Conservation (phyloP, 495 filamentous ascomycete genomes). For the Penicillium cosmopolitanum region DNA sequence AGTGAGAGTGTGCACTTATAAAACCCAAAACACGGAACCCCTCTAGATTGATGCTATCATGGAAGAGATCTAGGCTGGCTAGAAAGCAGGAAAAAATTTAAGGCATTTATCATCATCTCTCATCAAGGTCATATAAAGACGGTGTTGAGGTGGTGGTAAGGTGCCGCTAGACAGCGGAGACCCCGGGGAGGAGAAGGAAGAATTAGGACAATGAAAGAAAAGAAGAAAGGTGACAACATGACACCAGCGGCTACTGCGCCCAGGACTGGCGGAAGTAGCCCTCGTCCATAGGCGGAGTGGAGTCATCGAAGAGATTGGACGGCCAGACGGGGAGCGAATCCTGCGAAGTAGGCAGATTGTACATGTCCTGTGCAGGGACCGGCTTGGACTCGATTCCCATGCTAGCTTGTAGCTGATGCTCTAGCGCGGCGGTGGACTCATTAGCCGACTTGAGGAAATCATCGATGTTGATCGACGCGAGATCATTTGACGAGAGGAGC, state of each 20-base stretch:
- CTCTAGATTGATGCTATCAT: conserved; percentile 45
- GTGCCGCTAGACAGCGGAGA: conserved; percentile 33
- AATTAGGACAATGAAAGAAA: conserved; percentile 19
- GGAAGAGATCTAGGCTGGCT: conserved; percentile 45
- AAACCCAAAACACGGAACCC: conserved; percentile 26
- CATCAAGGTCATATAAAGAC: conserved; percentile 58
- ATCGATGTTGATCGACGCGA: conserved; percentile 64
- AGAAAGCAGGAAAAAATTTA: conserved; percentile 40
- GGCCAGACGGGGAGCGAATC: conserved; percentile 46
- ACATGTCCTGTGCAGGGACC: conserved; percentile 39
- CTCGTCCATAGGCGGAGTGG: conserved; percentile 40
- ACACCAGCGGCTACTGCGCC: conserved; percentile 35
- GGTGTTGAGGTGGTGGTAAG: conserved; percentile 54
- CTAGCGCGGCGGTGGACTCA: conserved; percentile 50
- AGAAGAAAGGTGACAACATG: conserved; percentile 12
- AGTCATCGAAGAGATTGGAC: conserved; percentile 37
- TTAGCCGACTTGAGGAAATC: conserved; percentile 61
- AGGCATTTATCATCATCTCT: conserved; percentile 59
- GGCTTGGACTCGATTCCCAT: conserved; percentile 46
- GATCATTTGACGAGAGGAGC: conserved; percentile 56
- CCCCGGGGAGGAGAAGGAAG: conserved; percentile 10
- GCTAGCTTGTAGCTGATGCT: conserved; percentile 51
- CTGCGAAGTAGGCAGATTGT: conserved; percentile 37
- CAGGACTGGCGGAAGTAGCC: conserved; percentile 40
- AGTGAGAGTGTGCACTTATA: conserved; percentile 13